Evolutionary conservation across 139 green algal genomes (phyloP).

Genomic region (Chlorella sp.): DNA sequence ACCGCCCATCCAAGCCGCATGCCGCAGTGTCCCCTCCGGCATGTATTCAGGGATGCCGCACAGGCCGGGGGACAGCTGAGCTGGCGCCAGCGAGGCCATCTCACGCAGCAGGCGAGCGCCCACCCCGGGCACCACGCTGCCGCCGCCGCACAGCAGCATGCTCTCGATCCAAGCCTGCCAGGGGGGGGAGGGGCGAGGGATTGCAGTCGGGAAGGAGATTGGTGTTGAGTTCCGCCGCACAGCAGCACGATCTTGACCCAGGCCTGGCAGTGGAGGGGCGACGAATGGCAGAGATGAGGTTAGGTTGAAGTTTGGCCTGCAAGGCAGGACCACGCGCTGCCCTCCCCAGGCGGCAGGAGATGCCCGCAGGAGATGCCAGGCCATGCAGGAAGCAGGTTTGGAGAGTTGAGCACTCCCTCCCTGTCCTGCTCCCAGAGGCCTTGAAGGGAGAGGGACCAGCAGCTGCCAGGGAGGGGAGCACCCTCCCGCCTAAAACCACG

Average conservation of each 20-base stretch:
- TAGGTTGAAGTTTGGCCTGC: not conserved
- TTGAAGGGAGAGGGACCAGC: not conserved
- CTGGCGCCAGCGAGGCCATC: conserved; percentile 42
- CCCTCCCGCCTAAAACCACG: not conserved
- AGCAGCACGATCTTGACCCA: conserved; percentile 65
- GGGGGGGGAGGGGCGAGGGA: not conserved
- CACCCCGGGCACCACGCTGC: conserved; percentile 50
- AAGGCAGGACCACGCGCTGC: no score
- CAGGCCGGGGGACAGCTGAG: conserved; percentile 40
- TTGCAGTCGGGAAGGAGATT: not conserved
- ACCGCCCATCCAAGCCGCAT: conserved; percentile 85
- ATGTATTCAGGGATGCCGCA: conserved; percentile 77
- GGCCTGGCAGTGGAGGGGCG: conserved; percentile 15
- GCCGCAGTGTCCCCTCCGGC: conserved; percentile 61
- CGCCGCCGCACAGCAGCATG: conserved; percentile 70
- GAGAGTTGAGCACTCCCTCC: no score
- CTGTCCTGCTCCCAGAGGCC: not conserved
- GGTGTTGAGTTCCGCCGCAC: conserved; percentile 49
- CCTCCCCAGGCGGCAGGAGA: no score
- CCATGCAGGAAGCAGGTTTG: no score
- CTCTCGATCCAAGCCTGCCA: conserved; percentile 54
- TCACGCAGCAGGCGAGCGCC: conserved; percentile 54
- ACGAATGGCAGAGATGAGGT: not conserved
- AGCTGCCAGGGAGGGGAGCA: not conserved
- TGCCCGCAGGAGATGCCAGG: no score